Conservation (phyloP, 2,329 filamentous ascomycete species). For the Apiospora kogelbergensis region DNA sequence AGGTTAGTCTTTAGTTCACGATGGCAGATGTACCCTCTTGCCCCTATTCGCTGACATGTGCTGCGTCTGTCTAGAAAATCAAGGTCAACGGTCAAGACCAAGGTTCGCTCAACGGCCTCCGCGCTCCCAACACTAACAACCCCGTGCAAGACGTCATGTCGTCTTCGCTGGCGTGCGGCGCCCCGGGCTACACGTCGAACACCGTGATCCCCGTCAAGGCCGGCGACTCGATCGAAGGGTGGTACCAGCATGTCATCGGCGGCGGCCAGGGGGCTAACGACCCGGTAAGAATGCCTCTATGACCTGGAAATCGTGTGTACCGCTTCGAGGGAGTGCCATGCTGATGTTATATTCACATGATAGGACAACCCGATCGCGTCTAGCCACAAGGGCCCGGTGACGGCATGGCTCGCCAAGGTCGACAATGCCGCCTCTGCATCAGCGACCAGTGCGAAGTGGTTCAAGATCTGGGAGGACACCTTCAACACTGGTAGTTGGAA, state of each 20-base stretch:
- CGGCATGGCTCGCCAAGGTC: constrained; percentile 54
- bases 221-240: constrained; percentile 51
- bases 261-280: constrained; percentile 50
- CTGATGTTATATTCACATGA: not conserved
- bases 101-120: constrained; percentile 44
- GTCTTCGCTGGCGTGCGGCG: constrained; percentile 51
- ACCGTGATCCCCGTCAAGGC: constrained; percentile 48
- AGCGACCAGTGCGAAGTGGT: constrained; percentile 46
- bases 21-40: not conserved
- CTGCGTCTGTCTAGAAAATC: constrained; percentile 33
- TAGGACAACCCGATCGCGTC: constrained; percentile 53
- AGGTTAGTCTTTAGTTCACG: constrained; percentile 27
- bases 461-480: constrained; percentile 55
- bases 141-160: constrained; percentile 51
- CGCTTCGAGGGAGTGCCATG: not conserved
- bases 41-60: constrained; percentile 15
- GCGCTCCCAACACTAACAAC: constrained; percentile 51
- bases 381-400: constrained; percentile 55
- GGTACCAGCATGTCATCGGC: constrained; percentile 55
- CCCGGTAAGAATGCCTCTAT: constrained; percentile 14
- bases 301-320: too few species aligned
- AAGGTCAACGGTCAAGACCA: constrained; percentile 43
- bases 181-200: constrained; percentile 38
- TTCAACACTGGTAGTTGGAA: constrained; percentile 41
- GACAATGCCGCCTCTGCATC: constrained; percentile 46